Conservation (phyloP, 176 grass and related monocot genomes). For the Hordeum vulgare region DNA sequence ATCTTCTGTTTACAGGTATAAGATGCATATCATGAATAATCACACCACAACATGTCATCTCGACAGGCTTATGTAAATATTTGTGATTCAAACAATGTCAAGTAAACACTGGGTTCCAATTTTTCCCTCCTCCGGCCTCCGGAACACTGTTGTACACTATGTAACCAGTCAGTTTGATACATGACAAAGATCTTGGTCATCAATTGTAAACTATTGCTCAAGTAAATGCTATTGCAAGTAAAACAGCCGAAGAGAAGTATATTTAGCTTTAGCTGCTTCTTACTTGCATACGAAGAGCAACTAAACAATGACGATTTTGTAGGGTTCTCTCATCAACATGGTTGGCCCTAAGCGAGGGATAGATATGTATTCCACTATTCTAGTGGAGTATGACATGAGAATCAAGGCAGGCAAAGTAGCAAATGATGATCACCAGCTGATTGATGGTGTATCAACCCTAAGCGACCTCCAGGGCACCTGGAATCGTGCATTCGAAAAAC, state of each 20-base stretch:
- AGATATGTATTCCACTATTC: neutral
- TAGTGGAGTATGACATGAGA: conserved; percentile 11
- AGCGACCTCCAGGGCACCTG: neutral
- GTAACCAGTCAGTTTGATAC: neutral
- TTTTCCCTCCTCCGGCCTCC: too few relatives aligned
- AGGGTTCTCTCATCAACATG: conserved; percentile 6
- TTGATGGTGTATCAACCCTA: neutral
- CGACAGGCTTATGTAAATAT: neutral
- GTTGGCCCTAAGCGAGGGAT: conserved; percentile 19
- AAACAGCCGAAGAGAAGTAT: neutral
- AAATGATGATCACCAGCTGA: neutral
- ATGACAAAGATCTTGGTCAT: neutral
- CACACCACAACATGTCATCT: neutral
- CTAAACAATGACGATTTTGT: neutral
- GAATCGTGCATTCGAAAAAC: neutral
- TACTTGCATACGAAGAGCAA: neutral
- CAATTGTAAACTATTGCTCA: neutral
- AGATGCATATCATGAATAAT: neutral
- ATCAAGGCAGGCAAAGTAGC: neutral
- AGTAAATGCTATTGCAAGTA: neutral
- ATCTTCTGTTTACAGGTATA: neutral
- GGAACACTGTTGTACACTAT: neutral
- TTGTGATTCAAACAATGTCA: neutral
- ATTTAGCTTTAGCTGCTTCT: neutral
- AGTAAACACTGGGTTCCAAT: neutral